Base-by-base conservation (phyloP, 768 basidiomycete genomes). In the Hydnomerulius pinastri region DNA sequence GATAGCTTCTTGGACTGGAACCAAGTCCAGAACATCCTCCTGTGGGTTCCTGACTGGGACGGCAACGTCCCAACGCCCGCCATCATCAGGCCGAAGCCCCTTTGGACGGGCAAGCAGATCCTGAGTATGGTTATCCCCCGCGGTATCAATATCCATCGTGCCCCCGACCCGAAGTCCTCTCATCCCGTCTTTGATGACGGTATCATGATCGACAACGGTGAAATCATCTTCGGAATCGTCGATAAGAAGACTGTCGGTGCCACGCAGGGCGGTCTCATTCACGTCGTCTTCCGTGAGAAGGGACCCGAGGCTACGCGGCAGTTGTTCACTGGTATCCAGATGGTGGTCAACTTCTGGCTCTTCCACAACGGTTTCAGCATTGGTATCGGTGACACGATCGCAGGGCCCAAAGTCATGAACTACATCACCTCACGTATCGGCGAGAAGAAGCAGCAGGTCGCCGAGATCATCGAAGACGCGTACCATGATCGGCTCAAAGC, bases 241-340 rank as follows among this genome's bases (percentile, higher is more conserved):
- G 90, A 96, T 74, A 99, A 99, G 78, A 95, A 98, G 75, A 97
- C 94, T n/a, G 96, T 98, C 32, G 97, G 97, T 50, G 90, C 94
- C 2, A 85, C 92, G 0, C 89, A 92, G 53, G 95, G 95, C 37
- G 97, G 97, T 72, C 78, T 99, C 8, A 82, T 98, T 32, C 95
- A 99, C 61, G 88, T 98, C 60, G 92, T 94, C 18, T 98, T 98
- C 77, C 90, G 96, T 44, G 96, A 99, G 71, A 93, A 96, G 67
- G 97, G 97, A 0, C 92, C 92, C 2, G 92, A 96, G 62, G 86
- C 88, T 15, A 92, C 93, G 6, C 79, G 90, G 25, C 82, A 85
- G 53, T 83, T 98, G 33, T 98, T 98, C 73, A 92, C 90, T 8
- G 95, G 94, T 17, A 76, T 96, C 2, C 97, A 99, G 64, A 89